These are phyloP conservation scores for Pseudogymnoascus sp. DNA, from an alignment of 2,329 filamentous ascomycete genomes.

Conservation along the genomic window DNA sequence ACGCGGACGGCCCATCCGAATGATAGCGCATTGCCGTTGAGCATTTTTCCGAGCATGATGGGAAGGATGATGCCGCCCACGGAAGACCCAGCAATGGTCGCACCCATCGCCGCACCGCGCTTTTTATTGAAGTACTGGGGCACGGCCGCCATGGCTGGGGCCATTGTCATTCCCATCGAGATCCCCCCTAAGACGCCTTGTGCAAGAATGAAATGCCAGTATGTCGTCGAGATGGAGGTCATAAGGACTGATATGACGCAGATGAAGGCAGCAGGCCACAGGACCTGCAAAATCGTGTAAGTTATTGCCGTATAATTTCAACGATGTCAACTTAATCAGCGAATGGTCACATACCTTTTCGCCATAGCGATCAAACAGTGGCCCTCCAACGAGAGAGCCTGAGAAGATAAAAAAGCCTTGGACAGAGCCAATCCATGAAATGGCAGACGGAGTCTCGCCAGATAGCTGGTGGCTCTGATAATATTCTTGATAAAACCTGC, in stretches of 20 bases:
- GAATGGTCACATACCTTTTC: slow-evolving; percentile 32
- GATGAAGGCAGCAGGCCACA: slow-evolving; percentile 41
- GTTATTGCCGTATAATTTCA: slow-evolving; percentile 10
- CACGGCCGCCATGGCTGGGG: slow-evolving; percentile 32
- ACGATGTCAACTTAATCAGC: background rate
- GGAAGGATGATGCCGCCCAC: slow-evolving; percentile 50
- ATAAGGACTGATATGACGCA: slow-evolving; percentile 57
- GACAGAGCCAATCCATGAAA: slow-evolving; percentile 52
- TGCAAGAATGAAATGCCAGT: slow-evolving; percentile 43
- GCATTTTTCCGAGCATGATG: slow-evolving; percentile 49
- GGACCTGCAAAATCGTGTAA: slow-evolving; percentile 29
- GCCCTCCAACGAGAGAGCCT: slow-evolving; percentile 46
- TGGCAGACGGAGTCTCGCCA: slow-evolving; percentile 40
- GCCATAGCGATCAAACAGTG: slow-evolving; percentile 54
- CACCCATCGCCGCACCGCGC: slow-evolving; percentile 38
- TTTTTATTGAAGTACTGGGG: slow-evolving; percentile 42
- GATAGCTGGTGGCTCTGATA: slow-evolving; percentile 42
- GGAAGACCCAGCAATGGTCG: slow-evolving; percentile 40
- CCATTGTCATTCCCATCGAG: slow-evolving; percentile 38
- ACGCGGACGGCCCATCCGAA: slow-evolving; percentile 12
- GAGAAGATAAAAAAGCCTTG: slow-evolving; percentile 43
- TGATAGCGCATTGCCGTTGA: slow-evolving; percentile 26
- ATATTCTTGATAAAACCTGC: slow-evolving; percentile 48
- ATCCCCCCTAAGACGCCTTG: slow-evolving; percentile 38
- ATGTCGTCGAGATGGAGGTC: slow-evolving; percentile 45